These are phyloP conservation scores for Actinidia arguta DNA, from an alignment of 179 eudicot genomes.

Conservation along the genomic window DNA sequence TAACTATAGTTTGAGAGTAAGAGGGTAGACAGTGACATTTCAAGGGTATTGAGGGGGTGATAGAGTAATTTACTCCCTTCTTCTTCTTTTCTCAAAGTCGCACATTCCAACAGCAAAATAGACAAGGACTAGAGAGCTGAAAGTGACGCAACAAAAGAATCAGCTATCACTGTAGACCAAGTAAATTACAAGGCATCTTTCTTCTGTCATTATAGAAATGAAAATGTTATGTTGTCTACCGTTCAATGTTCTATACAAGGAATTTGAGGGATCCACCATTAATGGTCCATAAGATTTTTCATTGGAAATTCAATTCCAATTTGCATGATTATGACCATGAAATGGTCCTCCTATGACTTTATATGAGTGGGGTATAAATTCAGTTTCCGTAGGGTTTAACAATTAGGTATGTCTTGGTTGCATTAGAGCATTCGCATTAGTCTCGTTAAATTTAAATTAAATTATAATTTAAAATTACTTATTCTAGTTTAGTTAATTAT, in stretches of 20 bases:
- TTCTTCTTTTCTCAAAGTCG: slow-evolving; percentile 26
- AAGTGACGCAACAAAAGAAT: slow-evolving; percentile 26
- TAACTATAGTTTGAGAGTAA: too few relatives aligned
- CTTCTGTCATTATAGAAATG: background rate
- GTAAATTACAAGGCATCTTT: slow-evolving; percentile 14
- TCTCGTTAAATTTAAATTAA: too few relatives aligned
- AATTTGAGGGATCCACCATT: slow-evolving; percentile 30
- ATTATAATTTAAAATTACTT: too few relatives aligned
- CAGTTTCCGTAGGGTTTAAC: background rate
- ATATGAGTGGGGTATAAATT: background rate
- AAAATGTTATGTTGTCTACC: slow-evolving; percentile 25
- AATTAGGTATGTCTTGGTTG: background rate
- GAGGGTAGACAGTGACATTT: too few relatives aligned
- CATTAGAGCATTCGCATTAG: too few relatives aligned
- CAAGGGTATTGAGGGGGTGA: too few relatives aligned
- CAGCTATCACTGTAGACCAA: slow-evolving; percentile 20
- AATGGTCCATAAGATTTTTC: slow-evolving; percentile 29
- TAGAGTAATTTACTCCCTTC: background rate
- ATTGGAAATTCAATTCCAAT: slow-evolving; percentile 16
- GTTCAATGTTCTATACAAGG: slow-evolving; percentile 11
- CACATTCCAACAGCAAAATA: slow-evolving; percentile 29
- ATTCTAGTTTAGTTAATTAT: too few relatives aligned
- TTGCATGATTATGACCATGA: slow-evolving; percentile 27
- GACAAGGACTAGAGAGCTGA: slow-evolving; percentile 33
- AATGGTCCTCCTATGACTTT: slow-evolving; percentile 26